Evolutionary conservation across 768 basidiomycete species (phyloP).

Genomic region (Austroboletus festivus): DNA sequence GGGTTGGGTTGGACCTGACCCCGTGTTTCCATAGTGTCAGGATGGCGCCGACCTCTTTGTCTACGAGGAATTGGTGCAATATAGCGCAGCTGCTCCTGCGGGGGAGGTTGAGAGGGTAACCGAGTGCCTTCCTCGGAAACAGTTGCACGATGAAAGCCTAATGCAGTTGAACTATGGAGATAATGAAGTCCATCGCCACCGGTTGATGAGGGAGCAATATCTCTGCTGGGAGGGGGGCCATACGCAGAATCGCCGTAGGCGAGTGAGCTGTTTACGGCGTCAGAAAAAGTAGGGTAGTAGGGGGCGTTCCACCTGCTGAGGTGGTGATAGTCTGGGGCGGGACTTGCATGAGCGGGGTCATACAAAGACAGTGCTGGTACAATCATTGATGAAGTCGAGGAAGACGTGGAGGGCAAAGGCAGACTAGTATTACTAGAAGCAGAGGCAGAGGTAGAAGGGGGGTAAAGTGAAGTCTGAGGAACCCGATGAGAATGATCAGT

Average conservation of each 20-base stretch:
- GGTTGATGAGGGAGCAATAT: background rate
- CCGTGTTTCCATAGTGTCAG: background rate
- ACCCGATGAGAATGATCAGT: background rate
- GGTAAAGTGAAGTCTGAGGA: background rate
- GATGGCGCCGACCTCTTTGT: background rate
- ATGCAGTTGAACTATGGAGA: background rate
- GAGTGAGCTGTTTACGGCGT: background rate
- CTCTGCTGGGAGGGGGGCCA: background rate
- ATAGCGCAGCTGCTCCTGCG: conserved; percentile 9
- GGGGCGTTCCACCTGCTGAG: conserved; percentile 32
- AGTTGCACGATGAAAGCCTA: background rate
- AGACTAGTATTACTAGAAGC: background rate
- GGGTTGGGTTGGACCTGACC: background rate
- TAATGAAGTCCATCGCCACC: background rate
- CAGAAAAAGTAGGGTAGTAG: conserved; percentile 15
- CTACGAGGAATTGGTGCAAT: conserved; percentile 11
- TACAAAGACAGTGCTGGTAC: conserved; percentile 53
- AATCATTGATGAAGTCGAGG: conserved; percentile 41
- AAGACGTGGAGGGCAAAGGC: background rate
- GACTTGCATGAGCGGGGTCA: conserved; percentile 40
- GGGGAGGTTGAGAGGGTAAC: background rate
- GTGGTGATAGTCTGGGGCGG: conserved; percentile 41
- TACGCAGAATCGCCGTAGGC: background rate
- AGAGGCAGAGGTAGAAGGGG: background rate
- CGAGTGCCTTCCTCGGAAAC: background rate